Evolutionary conservation across 768 basidiomycete genomes (phyloP).

Genomic region (Boletus reticuloceps): DNA sequence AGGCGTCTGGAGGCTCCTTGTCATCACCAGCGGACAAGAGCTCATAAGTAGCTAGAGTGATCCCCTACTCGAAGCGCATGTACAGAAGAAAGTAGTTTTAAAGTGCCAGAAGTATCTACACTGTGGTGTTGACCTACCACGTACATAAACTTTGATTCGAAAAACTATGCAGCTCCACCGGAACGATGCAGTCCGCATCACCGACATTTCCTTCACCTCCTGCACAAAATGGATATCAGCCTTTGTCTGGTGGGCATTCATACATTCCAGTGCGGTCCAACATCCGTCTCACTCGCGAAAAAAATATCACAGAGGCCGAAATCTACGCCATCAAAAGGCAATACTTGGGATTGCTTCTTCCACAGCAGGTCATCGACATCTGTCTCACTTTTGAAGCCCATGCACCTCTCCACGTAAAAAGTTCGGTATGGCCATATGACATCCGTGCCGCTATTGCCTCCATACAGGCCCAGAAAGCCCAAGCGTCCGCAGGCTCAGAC

Average conservation of each 20-base stretch:
- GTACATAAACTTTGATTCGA: slow-evolving; percentile 57
- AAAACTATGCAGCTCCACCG: slow-evolving; percentile 70
- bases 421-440: slow-evolving; percentile 71
- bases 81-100: slow-evolving; percentile 3
- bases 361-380: slow-evolving; percentile 74
- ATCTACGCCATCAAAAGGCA: slow-evolving; percentile 63
- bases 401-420: slow-evolving; percentile 61
- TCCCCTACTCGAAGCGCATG: not conserved
- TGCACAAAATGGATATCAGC: slow-evolving; percentile 35
- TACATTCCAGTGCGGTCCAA: slow-evolving; percentile 17
- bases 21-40: slow-evolving; percentile 1
- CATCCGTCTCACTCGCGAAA: slow-evolving; percentile 21
- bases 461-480: slow-evolving; percentile 35
- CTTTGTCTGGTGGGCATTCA: slow-evolving; percentile 35
- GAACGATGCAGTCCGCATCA: slow-evolving; percentile 57
- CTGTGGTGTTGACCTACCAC: slow-evolving; percentile 4
- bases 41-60: not conserved
- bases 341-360: slow-evolving; percentile 66
- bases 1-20: not conserved
- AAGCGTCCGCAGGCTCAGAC: slow-evolving; percentile 21
- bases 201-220: slow-evolving; percentile 37
- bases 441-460: slow-evolving; percentile 61
- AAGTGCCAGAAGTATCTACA: not conserved
- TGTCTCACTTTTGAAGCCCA: slow-evolving; percentile 70
- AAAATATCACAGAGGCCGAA: slow-evolving; percentile 36